These are phyloP conservation scores for Sugiyamaella sp. DNA, from an alignment of 1,139 yeast genomes.

Conservation along the genomic window DNA sequence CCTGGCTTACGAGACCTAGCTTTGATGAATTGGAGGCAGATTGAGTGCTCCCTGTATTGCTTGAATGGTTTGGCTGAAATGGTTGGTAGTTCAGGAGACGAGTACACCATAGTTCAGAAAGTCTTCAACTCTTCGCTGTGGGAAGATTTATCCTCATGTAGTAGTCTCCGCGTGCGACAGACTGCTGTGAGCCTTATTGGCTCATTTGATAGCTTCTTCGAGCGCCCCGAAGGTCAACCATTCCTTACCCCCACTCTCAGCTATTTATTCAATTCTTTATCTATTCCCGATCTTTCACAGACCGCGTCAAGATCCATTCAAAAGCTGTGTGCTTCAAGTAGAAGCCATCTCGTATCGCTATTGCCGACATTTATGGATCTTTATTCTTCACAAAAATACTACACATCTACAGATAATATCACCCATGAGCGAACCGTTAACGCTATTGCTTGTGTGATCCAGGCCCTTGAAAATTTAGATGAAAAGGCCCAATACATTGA, in stretches of 20 bases:
- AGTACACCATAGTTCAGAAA: conserved; percentile 31
- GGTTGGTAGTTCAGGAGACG: conserved; percentile 35
- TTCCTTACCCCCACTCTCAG: conserved; percentile 39
- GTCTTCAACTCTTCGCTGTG: conserved; percentile 43
- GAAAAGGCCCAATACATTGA: conserved; percentile 33
- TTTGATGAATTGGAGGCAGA: conserved; percentile 45
- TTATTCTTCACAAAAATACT: conserved; percentile 35
- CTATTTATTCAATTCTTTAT: conserved; percentile 43
- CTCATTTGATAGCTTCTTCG: conserved; percentile 41
- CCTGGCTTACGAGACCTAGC: conserved; percentile 21
- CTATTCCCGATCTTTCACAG: conserved; percentile 35
- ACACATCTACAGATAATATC: conserved; percentile 28
- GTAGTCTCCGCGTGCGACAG: conserved; percentile 37
- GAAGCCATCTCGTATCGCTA: conserved; percentile 36
- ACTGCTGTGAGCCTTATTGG: conserved; percentile 45
- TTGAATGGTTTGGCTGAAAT: conserved; percentile 54
- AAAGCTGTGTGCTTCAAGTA: conserved; percentile 43
- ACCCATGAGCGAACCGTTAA: conserved; percentile 45
- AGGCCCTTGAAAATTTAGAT: conserved; percentile 35
- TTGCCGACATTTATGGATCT: conserved; percentile 40
- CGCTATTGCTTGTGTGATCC: conserved; percentile 43
- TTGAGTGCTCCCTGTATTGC: conserved; percentile 72
- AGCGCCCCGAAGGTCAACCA: conserved; percentile 36
- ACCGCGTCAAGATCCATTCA: conserved; percentile 45
- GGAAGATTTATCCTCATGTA: conserved; percentile 36